Evolutionary conservation across 768 basidiomycete genomes (phyloP).

Genomic region (Polyporus arcularius): DNA sequence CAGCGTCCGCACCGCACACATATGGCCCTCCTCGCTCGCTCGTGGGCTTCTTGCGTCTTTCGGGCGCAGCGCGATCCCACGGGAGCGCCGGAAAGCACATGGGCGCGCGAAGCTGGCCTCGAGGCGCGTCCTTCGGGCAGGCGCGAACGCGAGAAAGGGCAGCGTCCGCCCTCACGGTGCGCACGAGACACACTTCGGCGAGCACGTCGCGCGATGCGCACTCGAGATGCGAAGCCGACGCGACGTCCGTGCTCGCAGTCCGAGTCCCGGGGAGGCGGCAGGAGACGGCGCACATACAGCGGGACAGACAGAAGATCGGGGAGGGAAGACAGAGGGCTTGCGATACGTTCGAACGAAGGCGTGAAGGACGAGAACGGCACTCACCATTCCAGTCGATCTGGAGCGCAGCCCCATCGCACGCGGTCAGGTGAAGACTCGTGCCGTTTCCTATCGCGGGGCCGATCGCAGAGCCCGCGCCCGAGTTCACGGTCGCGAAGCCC

Average conservation of each 20-base stretch:
- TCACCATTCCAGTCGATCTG: constrained; percentile 63
- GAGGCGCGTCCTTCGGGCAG: neutral
- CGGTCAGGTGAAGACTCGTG: constrained; percentile 63
- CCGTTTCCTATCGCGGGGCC: constrained; percentile 47
- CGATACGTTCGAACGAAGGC: neutral
- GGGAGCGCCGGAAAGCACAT: constrained; percentile 7
- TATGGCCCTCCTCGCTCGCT: neutral
- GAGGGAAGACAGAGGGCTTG: neutral
- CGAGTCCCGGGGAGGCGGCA: neutral
- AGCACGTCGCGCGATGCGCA: neutral
- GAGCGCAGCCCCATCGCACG: constrained; percentile 55
- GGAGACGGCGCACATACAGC: neutral
- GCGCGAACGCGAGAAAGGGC: neutral
- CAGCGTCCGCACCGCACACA: neutral
- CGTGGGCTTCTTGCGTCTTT: too few species aligned
- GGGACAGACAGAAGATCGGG: neutral
- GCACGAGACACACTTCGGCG: neutral
- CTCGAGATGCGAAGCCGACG: neutral
- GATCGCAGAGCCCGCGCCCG: constrained; percentile 18
- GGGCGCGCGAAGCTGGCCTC: neutral
- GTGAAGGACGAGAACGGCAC: constrained; percentile 21
- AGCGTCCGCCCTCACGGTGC: neutral
- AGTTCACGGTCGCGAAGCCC: constrained; percentile 41
- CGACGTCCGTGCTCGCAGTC: neutral
- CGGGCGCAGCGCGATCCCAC: neutral